Evolutionary conservation across 306 rosid species (phyloP).

Genomic region (Lagenaria siceraria): DNA sequence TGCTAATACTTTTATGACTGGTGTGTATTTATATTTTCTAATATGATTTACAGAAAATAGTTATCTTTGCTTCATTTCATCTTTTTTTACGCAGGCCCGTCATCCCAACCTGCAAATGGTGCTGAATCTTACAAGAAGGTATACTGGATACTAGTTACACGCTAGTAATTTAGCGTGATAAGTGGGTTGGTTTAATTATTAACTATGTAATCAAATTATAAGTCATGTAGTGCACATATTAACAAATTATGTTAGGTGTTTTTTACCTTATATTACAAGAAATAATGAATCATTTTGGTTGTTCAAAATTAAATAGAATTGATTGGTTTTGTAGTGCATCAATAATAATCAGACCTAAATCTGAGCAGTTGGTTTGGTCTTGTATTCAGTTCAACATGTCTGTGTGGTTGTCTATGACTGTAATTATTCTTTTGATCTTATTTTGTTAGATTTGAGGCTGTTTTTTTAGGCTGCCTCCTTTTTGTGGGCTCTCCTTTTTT

Average conservation of each 20-base stretch:
- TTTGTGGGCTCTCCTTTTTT: too few relatives aligned
- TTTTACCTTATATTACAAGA: not conserved
- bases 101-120: slow-evolving; percentile 30
- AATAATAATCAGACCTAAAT: not conserved
- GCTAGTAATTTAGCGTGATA: not conserved
- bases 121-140: slow-evolving; percentile 62
- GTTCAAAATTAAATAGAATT: not conserved
- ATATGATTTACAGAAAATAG: not conserved
- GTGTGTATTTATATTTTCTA: not conserved
- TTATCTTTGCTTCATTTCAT: slow-evolving; percentile 4
- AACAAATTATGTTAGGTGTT: not conserved
- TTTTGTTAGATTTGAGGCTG: too few relatives aligned
- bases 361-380: not conserved
- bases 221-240: not conserved
- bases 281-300: not conserved
- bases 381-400: too few relatives aligned
- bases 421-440: too few relatives aligned
- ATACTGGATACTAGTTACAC: slow-evolving; percentile 5
- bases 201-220: not conserved
- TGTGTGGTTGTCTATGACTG: too few relatives aligned
- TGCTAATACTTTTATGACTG: not conserved
- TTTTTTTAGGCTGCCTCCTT: too few relatives aligned
- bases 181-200: not conserved
- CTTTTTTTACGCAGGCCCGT: slow-evolving; percentile 41
- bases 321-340: not conserved